Base-by-base conservation (phyloP, 2,329 filamentous ascomycete genomes). In the Gliomastix tumulicola region DNA sequence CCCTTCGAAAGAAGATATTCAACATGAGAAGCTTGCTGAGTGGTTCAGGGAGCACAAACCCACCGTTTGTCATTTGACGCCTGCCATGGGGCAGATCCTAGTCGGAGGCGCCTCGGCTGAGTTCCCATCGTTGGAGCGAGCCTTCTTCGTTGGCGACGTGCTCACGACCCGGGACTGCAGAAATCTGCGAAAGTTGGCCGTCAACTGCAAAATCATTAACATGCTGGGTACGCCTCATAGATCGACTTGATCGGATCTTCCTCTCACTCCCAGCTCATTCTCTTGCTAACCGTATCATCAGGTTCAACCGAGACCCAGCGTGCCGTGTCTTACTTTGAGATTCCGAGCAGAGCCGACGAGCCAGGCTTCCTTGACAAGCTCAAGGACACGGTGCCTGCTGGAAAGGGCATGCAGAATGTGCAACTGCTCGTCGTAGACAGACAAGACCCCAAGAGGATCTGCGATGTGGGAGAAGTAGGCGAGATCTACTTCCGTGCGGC, bases 61-160 rank as follows among this genome's bases (percentile, higher is more conserved):
- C 4, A 94, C 82, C 13, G 84, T 22, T 6, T 17, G 84, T 11
- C 92, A 97, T 60, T 65, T 97, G 27, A 98, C 92, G 2, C 92
- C 92, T 9, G 92, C 92, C 39, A 96, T 42, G 36, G 41, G 41
- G 6, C 31, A 43, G 12, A 34, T 43, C 13, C 33, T 40, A 3
- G 82, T 90, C n/a, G 89, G 88, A 30, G 87, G 85, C 46, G 84
- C 88, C 18, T 81, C 67, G 4, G 80, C 86, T 0, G 61, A 84
- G 46, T 94, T 96, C 51, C 83, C 87, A 2, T 69, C 74, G 11
- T 68, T 97, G n/a, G 71, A 82, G 40, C 71, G 79, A 39, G 88
- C 82, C 15, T 90, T 97, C 68, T 97, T 90, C 44, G 90, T 97
- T 2, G 92, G 92, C 21, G 90, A 97, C 53, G 69, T 96, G 61